Evolutionary conservation across 257 asterid species (phyloP), one percentile per base, ranked within the genome.

Genomic region (Solanum neorickii): DNA sequence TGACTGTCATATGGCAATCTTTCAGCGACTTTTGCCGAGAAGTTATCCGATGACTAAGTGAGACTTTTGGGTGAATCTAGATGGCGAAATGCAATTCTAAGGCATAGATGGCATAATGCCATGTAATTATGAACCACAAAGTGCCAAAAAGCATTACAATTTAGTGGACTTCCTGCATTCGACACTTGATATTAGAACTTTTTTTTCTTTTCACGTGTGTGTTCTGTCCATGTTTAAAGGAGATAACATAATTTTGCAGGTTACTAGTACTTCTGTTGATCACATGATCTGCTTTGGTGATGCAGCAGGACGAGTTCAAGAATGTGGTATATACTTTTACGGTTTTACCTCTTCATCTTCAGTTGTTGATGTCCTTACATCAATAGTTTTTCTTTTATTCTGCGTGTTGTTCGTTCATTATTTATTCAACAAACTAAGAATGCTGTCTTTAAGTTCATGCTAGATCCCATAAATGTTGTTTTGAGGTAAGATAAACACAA

Each of bases 241-340:
- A 49, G 69, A 7, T 31, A 66, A 75, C 83, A 88, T 70, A 46
- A 42, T 82, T 88, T 93, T 87, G 46, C 91, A 97, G 99, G 98
- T 93, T 83, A 92, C 97, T 47, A 88, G 93, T 90, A 92, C 92
- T 82, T 93, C 99, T 6, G 91, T 94, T 84, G 99, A 96, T 88
- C 99, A 97, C 88, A 92, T 97, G 98, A 92, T 87, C 90, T 97
- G 98, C 94, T 95, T 97, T 89, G 92, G 92, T 37, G 99, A 96
- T 88, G 98, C 99, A 20, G 94, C 99, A 29, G 99, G 98, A 35
- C 95, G 91, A 56, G 93, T 97, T 89, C 99, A 96, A 93, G 99
- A 97, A 94, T 92, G 91, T 47, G 98, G 99, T 97, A 90, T 89
- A 12, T 69, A 35, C 59, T 25, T 31, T 44, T 37, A 35, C 39